phyloP scores from a whole-genome alignment of 345 rosid genomes.

The Eucalyptus sp. region DNA sequence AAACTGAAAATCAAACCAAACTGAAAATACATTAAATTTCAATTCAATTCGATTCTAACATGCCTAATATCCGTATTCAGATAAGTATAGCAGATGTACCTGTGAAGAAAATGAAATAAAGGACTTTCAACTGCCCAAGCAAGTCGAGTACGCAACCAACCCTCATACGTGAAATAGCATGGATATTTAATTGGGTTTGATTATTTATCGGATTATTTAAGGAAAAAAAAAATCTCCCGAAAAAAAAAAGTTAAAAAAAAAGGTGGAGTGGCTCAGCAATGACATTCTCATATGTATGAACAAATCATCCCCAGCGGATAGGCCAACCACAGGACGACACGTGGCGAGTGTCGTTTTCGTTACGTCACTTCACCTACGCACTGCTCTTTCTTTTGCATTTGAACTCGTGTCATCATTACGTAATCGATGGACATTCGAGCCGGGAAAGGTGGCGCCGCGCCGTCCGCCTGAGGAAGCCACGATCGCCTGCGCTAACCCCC shows the following conservation, averaged over 20 bases:
- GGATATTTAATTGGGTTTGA: neutral
- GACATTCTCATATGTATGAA: too few species aligned
- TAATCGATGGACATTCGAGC: neutral
- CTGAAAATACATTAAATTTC: too few species aligned
- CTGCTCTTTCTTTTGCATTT: neutral
- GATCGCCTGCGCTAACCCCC: neutral
- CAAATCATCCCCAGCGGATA: neutral
- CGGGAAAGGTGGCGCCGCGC: constrained; percentile 7
- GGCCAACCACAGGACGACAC: neutral
- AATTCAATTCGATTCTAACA: too few species aligned
- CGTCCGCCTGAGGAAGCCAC: neutral
- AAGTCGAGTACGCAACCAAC: neutral
- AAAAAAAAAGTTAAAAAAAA: neutral
- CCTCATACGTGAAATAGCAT: too few species aligned
- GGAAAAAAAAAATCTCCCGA: too few species aligned
- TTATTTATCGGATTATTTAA: too few species aligned
- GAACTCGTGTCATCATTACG: neutral
- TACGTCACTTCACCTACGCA: neutral
- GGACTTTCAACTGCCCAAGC: neutral
- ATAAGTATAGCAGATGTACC: neutral
- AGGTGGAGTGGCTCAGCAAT: neutral
- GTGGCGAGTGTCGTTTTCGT: neutral
- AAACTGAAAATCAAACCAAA: rapidly evolving
- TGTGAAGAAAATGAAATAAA: neutral
- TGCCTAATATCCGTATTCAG: too few species aligned